Evolutionary conservation across 495 filamentous ascomycete genomes (phyloP).

Genomic region (Penicillium diatomitis): DNA sequence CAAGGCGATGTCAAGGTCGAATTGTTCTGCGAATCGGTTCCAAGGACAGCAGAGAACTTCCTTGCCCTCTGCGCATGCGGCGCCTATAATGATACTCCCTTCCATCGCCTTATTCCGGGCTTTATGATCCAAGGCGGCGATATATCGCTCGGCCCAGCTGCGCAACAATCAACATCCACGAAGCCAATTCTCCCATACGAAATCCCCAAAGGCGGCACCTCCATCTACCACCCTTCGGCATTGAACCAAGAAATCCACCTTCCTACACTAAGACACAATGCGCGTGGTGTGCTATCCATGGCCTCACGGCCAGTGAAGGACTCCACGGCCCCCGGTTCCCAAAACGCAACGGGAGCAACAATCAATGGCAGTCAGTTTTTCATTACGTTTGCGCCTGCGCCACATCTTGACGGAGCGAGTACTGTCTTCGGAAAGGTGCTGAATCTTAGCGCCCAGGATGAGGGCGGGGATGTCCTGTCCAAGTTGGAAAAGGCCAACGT

Average conservation of each 20-base stretch:
- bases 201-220: constrained; percentile 68
- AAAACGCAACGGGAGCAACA: constrained; percentile 44
- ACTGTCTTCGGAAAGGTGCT: constrained; percentile 85
- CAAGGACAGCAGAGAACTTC: constrained; percentile 93
- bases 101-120: constrained; percentile 79
- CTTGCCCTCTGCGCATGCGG: constrained; percentile 85
- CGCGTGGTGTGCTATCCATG: constrained; percentile 82
- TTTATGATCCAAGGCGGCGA: constrained; percentile 94
- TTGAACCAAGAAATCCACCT: constrained; percentile 88
- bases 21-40: constrained; percentile 89
- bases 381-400: constrained; percentile 71
- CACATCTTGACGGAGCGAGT: constrained; percentile 90
- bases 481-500: constrained; percentile 67
- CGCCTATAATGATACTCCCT: constrained; percentile 80
- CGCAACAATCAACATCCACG: constrained; percentile 27
- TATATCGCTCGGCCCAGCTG: constrained; percentile 51
- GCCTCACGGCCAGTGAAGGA: constrained; percentile 72
- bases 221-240: constrained; percentile 65
- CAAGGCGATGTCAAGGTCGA: constrained; percentile 91
- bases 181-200: constrained; percentile 36
- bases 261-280: constrained; percentile 74
- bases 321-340: constrained; percentile 32
- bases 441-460: constrained; percentile 35
- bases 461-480: constrained; percentile 38
- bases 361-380: constrained; percentile 97